phyloP scores from a whole-genome alignment of 371 early-diverging fungal genomes.

The Saksenaea vasiformis region DNA sequence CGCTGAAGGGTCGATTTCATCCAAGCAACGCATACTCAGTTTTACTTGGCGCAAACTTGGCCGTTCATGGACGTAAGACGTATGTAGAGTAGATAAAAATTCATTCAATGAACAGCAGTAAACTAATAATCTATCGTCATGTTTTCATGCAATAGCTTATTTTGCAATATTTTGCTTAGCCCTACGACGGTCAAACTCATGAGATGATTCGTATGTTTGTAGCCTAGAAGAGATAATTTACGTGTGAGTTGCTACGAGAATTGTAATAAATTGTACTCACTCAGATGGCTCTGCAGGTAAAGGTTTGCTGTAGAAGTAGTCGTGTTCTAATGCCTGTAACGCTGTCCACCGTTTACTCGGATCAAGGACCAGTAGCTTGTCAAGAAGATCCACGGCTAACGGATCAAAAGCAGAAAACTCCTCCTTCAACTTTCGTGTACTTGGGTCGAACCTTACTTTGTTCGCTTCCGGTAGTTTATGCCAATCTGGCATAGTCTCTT shows the following conservation, averaged over 20 bases:
- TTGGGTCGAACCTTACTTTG: slow-evolving; percentile 46
- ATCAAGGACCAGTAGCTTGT: slow-evolving; percentile 73
- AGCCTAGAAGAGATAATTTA: slow-evolving; percentile 32
- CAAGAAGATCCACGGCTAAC: slow-evolving; percentile 73
- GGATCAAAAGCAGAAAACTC: slow-evolving; percentile 55
- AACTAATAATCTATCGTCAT: no score
- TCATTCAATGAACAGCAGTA: no score
- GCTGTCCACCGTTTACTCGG: slow-evolving; percentile 79
- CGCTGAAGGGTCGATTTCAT: no score
- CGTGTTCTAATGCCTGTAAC: slow-evolving; percentile 74
- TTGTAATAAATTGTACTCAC: slow-evolving; percentile 31
- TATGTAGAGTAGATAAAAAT: no score
- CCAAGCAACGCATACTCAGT: no score
- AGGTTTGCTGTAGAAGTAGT: slow-evolving; percentile 64
- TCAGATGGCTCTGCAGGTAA: slow-evolving; percentile 60
- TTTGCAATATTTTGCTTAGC: no score
- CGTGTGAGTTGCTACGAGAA: background rate
- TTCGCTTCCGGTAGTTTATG: slow-evolving; percentile 62
- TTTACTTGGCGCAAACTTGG: no score
- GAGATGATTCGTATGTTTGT: slow-evolving; percentile 63
- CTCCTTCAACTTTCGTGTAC: slow-evolving; percentile 54
- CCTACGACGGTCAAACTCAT: slow-evolving; percentile 57
- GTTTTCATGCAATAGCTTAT: no score
- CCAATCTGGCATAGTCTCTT: slow-evolving; percentile 74
- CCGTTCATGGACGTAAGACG: no score